A percentile compares a stretch with the other conserved stretches of the same genome.
These are phyloP conservation scores for Apium graveolens DNA, from an alignment of 129 eudicot genomes.

Conservation along the genomic window DNA sequence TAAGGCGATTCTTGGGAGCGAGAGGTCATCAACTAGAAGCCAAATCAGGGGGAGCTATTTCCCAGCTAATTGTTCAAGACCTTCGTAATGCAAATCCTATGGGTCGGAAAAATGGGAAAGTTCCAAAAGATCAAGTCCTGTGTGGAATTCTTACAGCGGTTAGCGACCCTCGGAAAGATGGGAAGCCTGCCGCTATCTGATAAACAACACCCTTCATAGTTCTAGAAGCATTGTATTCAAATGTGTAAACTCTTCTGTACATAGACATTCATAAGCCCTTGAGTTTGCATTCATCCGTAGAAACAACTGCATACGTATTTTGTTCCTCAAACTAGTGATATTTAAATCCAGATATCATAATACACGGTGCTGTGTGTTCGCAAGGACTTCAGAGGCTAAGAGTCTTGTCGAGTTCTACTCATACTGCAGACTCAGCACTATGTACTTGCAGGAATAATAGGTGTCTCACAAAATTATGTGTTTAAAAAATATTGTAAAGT, in stretches of 20 bases:
- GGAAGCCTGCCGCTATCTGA: constrained; percentile 69
- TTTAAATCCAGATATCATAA: not conserved
- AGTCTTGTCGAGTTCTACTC: too few species aligned
- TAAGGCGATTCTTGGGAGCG: constrained; percentile 47
- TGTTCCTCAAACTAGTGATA: not conserved
- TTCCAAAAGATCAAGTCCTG: constrained; percentile 9
- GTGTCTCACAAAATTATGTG: not conserved
- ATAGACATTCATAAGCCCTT: not conserved
- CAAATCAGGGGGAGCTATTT: constrained; percentile 57
- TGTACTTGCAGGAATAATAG: too few species aligned
- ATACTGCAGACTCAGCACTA: not conserved
- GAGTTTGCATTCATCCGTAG: not conserved
- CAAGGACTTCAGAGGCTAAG: not conserved
- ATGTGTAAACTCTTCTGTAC: not conserved
- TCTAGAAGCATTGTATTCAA: not conserved
- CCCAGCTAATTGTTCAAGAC: constrained; percentile 69
- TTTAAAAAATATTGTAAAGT: not conserved
- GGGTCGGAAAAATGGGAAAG: constrained; percentile 25
- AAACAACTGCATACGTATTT: not conserved
- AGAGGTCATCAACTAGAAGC: constrained; percentile 60
- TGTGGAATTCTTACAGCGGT: constrained; percentile 70
- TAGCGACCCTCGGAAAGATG: constrained; percentile 86
- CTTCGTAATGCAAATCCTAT: constrained; percentile 20
- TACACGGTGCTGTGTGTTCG: not conserved
- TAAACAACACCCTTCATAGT: not conserved